These are phyloP conservation scores for Penicillium flavigenum DNA, from an alignment of 495 filamentous ascomycete species.

Conservation along the genomic window DNA sequence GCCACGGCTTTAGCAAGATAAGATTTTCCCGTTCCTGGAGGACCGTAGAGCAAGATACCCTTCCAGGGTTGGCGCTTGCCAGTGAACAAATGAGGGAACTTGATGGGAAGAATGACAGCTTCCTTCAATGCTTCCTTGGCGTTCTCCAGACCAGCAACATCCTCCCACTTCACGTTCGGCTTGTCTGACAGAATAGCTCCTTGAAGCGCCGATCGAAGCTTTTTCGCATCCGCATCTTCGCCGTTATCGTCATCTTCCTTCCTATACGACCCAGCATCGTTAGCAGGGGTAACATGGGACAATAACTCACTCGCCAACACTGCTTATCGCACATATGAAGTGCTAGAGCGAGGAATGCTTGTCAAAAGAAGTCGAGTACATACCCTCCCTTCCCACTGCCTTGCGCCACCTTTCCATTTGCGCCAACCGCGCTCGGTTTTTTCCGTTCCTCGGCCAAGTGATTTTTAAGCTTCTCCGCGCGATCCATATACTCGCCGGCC, in stretches of 20 bases:
- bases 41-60: slow-evolving; percentile 93
- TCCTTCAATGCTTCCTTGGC: slow-evolving; percentile 98
- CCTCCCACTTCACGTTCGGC: slow-evolving; percentile 95
- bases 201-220: slow-evolving; percentile 82
- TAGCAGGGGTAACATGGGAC: slow-evolving; percentile 9
- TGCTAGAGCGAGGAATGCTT: background rate
- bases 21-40: slow-evolving; percentile 94
- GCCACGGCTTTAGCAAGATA: slow-evolving; percentile 97
- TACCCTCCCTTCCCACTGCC: slow-evolving; percentile 67
- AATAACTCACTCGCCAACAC: background rate
- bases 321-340: background rate
- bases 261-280: slow-evolving; percentile 26
- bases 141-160: slow-evolving; percentile 92
- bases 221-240: slow-evolving; percentile 89
- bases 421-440: slow-evolving; percentile 78
- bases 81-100: slow-evolving; percentile 95
- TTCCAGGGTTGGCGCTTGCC: slow-evolving; percentile 98
- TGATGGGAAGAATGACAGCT: slow-evolving; percentile 94
- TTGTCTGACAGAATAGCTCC: slow-evolving; percentile 94
- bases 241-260: slow-evolving; percentile 65
- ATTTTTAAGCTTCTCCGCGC: slow-evolving; percentile 93
- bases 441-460: slow-evolving; percentile 78
- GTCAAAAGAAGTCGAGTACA: slow-evolving; percentile 25
- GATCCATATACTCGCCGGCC: slow-evolving; percentile 94
- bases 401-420: slow-evolving; percentile 73